Conservation (phyloP, 129 eudicot genomes). For the Flaveria linearis region DNA sequence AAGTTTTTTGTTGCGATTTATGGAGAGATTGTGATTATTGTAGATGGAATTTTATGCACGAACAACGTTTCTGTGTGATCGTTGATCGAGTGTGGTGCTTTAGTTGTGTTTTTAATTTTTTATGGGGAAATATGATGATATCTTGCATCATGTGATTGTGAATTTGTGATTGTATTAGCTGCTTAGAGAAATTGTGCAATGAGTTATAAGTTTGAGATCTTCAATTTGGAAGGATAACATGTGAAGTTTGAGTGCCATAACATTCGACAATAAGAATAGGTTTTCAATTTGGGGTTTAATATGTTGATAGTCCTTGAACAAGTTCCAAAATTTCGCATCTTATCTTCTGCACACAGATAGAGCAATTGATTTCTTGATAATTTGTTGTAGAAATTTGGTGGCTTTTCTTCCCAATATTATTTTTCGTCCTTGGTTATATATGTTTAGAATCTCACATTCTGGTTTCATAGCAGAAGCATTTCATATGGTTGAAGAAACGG, state of each 20-base stretch:
- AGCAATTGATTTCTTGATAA: neutral
- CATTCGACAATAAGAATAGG: neutral
- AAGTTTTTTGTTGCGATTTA: neutral
- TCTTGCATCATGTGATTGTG: no score
- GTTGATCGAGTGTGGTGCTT: neutral
- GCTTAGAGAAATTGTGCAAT: no score
- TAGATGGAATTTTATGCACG: no score
- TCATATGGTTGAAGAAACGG: slow-evolving; percentile 67
- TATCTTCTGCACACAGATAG: neutral
- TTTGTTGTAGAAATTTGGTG: slow-evolving; percentile 12
- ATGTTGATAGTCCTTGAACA: neutral
- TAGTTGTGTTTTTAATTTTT: no score
- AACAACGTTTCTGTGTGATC: neutral
- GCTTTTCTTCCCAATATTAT: neutral
- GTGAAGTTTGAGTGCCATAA: neutral
- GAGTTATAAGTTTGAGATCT: no score
- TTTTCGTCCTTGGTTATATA: neutral
- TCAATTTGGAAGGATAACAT: no score
- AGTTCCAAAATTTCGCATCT: neutral
- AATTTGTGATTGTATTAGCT: no score
- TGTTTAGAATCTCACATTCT: slow-evolving; percentile 12
- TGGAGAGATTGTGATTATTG: neutral
- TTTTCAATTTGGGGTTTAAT: neutral
- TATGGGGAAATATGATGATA: no score
- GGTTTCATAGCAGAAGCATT: slow-evolving; percentile 47